Conservation (phyloP, 2,329 filamentous ascomycete genomes). For the Acarospora socialis region DNA sequence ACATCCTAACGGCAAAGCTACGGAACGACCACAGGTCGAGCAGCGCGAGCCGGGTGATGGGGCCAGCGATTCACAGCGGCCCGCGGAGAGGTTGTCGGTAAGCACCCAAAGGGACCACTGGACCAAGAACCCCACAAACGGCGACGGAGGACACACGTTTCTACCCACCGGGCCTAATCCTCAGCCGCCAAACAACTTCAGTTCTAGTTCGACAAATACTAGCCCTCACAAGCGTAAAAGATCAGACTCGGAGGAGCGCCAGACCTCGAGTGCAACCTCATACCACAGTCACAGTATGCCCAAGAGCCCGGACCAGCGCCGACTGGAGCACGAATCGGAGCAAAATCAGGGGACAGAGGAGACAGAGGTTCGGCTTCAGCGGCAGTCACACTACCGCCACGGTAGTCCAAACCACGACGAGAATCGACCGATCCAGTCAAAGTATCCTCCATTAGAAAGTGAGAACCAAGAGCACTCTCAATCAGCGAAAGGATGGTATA, state of each 20-base stretch:
- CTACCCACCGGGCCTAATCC: neutral
- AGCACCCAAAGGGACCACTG: constrained; percentile 3
- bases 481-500: too few relatives aligned
- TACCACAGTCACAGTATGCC: constrained; percentile 24
- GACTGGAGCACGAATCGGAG: constrained; percentile 21
- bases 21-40: constrained; percentile 4
- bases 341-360: constrained; percentile 13
- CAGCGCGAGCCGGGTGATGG: too few relatives aligned
- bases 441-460: too few relatives aligned
- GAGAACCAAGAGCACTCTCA: too few relatives aligned
- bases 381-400: constrained; percentile 9
- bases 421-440: too few relatives aligned
- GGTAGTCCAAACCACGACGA: constrained; percentile 6
- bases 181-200: constrained; percentile 1
- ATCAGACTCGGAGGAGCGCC: constrained; percentile 45
- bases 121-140: neutral
- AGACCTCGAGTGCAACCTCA: constrained; percentile 21
- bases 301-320: constrained; percentile 25
- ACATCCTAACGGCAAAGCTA: constrained; percentile 4
- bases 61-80: too few relatives aligned
- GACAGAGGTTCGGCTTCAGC: constrained; percentile 7
- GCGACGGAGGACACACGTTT: neutral
- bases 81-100: too few relatives aligned
- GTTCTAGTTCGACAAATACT: constrained; percentile 9
- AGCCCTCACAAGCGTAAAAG: constrained; percentile 45